Evolutionary conservation across 192 early-diverging fungal genomes (phyloP).

Genomic region (Entomortierella beljakovae): DNA sequence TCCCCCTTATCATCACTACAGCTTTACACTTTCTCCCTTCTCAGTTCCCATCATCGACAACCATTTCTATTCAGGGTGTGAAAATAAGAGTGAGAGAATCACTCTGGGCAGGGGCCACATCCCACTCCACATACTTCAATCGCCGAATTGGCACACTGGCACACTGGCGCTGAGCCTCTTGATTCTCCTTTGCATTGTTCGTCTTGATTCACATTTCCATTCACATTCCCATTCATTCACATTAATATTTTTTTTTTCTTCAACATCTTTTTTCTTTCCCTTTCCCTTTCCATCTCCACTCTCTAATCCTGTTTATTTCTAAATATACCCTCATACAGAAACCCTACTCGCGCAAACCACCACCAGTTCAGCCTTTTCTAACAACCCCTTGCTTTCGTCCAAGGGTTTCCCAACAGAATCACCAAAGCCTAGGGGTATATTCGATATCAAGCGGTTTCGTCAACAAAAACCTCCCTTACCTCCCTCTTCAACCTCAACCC

Average conservation of each 20-base stretch:
- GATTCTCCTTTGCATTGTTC: neutral
- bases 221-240: too few relatives aligned
- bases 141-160: too few relatives aligned
- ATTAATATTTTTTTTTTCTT: too few relatives aligned
- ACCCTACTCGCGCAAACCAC: slow-evolving; percentile 3
- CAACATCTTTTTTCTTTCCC: too few relatives aligned
- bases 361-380: neutral
- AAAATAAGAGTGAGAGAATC: neutral
- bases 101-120: slow-evolving; percentile 1
- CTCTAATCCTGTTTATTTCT: slow-evolving; percentile 9
- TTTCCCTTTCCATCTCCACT: slow-evolving; percentile 10
- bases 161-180: neutral
- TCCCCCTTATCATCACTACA: too few relatives aligned
- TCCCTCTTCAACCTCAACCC: slow-evolving; percentile 2
- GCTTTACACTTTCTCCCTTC: neutral
- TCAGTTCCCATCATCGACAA: neutral
- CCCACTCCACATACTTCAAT: neutral
- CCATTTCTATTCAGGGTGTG: neutral
- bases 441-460: slow-evolving; percentile 12
- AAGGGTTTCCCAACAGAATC: slow-evolving; percentile 6
- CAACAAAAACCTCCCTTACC: slow-evolving; percentile 1
- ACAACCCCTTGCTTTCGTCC: slow-evolving; percentile 7
- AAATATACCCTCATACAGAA: slow-evolving; percentile 1
- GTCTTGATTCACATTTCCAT: neutral
- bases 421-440: neutral